Percentiles rank a stretch among this genome's conserved stretches.
phyloP scores from a whole-genome alignment of 352 stramenopile species.

The Globisporangium mamillatum region DNA sequence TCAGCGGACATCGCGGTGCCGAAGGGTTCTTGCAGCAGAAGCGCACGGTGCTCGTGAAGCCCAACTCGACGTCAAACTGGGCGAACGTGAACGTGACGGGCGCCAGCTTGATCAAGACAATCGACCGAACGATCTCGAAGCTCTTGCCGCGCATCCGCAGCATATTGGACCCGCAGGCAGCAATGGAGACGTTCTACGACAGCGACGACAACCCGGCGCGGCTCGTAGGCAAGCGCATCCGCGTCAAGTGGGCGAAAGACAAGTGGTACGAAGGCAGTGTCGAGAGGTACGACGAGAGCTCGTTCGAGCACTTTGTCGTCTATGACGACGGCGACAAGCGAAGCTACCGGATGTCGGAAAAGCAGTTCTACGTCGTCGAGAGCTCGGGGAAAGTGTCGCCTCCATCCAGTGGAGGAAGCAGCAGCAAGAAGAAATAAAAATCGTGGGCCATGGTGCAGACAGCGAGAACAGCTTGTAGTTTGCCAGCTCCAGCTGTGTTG shows the following conservation, averaged over 20 bases:
- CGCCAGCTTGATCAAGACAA: constrained; percentile 50
- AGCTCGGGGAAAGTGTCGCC: constrained; percentile 17
- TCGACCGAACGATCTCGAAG: constrained; percentile 59
- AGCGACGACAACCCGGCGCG: constrained; percentile 85
- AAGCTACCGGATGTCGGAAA: constrained; percentile 88
- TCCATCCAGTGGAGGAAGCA: constrained; percentile 16
- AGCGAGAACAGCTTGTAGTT: background rate
- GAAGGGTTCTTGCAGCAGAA: constrained; percentile 74
- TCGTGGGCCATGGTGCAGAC: background rate
- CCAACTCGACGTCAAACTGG: constrained; percentile 83
- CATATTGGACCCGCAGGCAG: constrained; percentile 38
- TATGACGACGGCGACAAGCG: constrained; percentile 88
- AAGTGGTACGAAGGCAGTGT: constrained; percentile 87
- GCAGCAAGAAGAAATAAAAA: constrained; percentile 13
- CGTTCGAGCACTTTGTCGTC: constrained; percentile 79
- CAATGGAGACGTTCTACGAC: constrained; percentile 82
- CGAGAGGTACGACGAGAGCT: constrained; percentile 71
- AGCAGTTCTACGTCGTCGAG: constrained; percentile 82
- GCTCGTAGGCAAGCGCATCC: constrained; percentile 80
- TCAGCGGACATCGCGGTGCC: constrained; percentile 53
- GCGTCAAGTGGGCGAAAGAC: constrained; percentile 88
- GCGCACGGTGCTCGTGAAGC: constrained; percentile 80
- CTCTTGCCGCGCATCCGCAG: constrained; percentile 55
- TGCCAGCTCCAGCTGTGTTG: background rate
- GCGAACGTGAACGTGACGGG: constrained; percentile 60